phyloP scores from a whole-genome alignment of 2,329 filamentous ascomycete species.

The Trichoderma endophyticum region DNA sequence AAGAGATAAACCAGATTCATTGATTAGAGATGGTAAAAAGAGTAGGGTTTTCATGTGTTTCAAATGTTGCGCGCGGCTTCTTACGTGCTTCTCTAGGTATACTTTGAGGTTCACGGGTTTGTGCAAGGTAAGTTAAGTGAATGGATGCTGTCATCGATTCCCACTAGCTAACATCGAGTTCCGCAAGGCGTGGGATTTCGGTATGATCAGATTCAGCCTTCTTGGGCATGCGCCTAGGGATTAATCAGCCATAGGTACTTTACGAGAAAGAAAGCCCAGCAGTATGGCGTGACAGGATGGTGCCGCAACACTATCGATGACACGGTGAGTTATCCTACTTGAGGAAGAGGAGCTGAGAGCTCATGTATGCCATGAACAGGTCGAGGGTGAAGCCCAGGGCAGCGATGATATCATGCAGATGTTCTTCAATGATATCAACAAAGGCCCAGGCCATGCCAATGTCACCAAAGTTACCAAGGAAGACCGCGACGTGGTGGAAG shows the following conservation, averaged over 20 bases:
- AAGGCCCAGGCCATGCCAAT: slow-evolving; percentile 67
- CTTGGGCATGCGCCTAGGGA: no score
- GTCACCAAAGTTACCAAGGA: slow-evolving; percentile 73
- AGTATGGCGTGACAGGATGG: slow-evolving; percentile 57
- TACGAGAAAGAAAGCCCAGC: slow-evolving; percentile 49
- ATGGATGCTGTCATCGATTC: not conserved
- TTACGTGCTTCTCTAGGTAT: slow-evolving; percentile 42
- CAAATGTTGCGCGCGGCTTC: not conserved
- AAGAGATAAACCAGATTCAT: not conserved
- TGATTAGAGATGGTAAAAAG: slow-evolving; percentile 32
- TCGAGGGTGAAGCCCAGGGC: slow-evolving; percentile 87
- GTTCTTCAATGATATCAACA: slow-evolving; percentile 71
- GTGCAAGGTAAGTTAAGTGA: slow-evolving; percentile 61
- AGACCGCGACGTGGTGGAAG: slow-evolving; percentile 61
- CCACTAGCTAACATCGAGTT: slow-evolving; percentile 27
- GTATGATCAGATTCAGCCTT: slow-evolving; percentile 29
- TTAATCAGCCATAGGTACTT: slow-evolving; percentile 45
- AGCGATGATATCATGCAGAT: slow-evolving; percentile 59
- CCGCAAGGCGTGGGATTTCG: slow-evolving; percentile 54
- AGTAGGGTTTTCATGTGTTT: slow-evolving; percentile 24
- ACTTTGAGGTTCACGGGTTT: slow-evolving; percentile 58
- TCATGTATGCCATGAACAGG: slow-evolving; percentile 49
- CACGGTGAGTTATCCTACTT: slow-evolving; percentile 40
- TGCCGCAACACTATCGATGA: slow-evolving; percentile 56
- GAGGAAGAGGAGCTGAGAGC: not conserved